Conservation (phyloP, 192 early-diverging fungal species). For the Backusella tuberculispora region DNA sequence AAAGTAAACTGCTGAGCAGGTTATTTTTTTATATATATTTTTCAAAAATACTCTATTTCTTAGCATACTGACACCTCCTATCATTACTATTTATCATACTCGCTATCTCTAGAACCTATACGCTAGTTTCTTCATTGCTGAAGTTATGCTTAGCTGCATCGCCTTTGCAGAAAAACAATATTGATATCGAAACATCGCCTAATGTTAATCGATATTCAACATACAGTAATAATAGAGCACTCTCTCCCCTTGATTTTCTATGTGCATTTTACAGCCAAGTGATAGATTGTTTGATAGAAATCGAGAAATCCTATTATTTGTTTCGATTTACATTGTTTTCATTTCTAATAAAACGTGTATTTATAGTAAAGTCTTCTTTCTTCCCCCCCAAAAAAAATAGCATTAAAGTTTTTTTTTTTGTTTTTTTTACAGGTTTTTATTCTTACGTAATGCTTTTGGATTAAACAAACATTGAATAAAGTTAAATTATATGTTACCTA, state of each 20-base stretch:
- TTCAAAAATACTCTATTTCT: too few relatives aligned
- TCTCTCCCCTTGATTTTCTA: constrained; percentile 1
- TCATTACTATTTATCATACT: too few relatives aligned
- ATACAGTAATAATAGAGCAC: neutral
- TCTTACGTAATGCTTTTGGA: too few relatives aligned
- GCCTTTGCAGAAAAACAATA: neutral
- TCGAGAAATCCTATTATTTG: neutral
- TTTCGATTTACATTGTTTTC: neutral
- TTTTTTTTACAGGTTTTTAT: too few relatives aligned
- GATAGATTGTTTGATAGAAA: neutral
- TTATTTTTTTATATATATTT: too few relatives aligned
- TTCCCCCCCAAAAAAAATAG: neutral
- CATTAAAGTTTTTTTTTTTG: neutral
- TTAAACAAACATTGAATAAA: too few relatives aligned
- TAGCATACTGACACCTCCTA: too few relatives aligned
- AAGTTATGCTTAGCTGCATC: neutral
- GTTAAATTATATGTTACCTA: too few relatives aligned
- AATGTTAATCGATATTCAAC: neutral
- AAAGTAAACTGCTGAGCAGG: too few relatives aligned
- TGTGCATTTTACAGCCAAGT: neutral
- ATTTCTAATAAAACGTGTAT: neutral
- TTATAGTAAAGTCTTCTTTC: neutral
- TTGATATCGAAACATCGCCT: neutral
- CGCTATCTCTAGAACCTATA: too few relatives aligned
- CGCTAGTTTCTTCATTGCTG: neutral